Conservation (phyloP, 148 eudicot species). For the Silene conica region DNA sequence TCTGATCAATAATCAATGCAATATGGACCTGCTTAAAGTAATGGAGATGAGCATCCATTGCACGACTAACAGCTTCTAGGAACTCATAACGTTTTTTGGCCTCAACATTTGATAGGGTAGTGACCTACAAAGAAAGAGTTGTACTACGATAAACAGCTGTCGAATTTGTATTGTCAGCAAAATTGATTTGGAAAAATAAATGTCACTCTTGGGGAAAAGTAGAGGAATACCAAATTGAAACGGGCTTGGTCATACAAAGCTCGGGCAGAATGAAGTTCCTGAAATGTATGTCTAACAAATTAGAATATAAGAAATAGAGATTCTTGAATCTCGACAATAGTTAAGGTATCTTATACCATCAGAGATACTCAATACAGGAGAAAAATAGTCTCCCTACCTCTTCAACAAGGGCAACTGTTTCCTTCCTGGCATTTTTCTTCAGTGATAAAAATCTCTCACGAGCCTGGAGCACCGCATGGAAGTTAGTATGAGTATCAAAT, state of each 20-base stretch:
- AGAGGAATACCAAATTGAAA: slow-evolving; percentile 60
- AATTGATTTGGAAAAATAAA: not conserved
- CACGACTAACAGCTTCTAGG: slow-evolving; percentile 74
- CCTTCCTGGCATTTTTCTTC: slow-evolving; percentile 70
- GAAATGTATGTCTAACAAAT: slow-evolving; percentile 65
- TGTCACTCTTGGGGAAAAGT: not conserved
- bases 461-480: slow-evolving; percentile 41
- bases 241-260: slow-evolving; percentile 80
- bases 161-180: slow-evolving; percentile 5
- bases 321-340: slow-evolving; percentile 34
- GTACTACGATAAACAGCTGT: slow-evolving; percentile 1
- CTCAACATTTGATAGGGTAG: slow-evolving; percentile 71
- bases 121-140: slow-evolving; percentile 46
- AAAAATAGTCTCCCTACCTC: slow-evolving; percentile 53
- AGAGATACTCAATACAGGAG: slow-evolving; percentile 1
- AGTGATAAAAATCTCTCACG: slow-evolving; percentile 78
- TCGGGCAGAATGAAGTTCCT: slow-evolving; percentile 89
- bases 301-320: slow-evolving; percentile 48
- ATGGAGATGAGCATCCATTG: slow-evolving; percentile 90
- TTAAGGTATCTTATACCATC: slow-evolving; percentile 15
- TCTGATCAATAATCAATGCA: slow-evolving; percentile 3
- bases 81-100: slow-evolving; percentile 86
- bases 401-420: slow-evolving; percentile 61
- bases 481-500: slow-evolving; percentile 9
- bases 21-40: slow-evolving; percentile 71